Conservation (phyloP, 768 basidiomycete genomes). For the Exsudoporus frostii region DNA sequence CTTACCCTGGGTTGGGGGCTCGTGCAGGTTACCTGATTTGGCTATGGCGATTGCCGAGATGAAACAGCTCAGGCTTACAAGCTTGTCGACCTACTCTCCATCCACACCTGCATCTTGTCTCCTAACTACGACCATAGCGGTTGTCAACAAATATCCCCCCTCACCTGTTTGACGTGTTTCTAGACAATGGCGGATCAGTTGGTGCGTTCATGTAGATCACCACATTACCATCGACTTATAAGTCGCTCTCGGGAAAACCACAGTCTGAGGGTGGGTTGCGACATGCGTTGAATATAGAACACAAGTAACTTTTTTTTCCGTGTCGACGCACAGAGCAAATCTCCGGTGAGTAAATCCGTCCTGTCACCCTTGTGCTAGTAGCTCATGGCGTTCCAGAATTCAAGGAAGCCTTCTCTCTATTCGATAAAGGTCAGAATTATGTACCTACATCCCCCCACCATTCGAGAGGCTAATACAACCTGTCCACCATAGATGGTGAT, state of each 20-base stretch:
- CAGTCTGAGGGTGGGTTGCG: slow-evolving; percentile 56
- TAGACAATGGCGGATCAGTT: slow-evolving; percentile 56
- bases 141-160: background rate
- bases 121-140: slow-evolving; percentile 3
- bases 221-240: slow-evolving; percentile 13
- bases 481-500: slow-evolving; percentile 64
- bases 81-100: slow-evolving; percentile 2
- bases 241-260: slow-evolving; percentile 6
- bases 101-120: slow-evolving; percentile 6
- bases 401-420: slow-evolving; percentile 98
- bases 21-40: slow-evolving; percentile 16
- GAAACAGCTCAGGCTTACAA: slow-evolving; percentile 9
- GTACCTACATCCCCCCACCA: too few relatives aligned
- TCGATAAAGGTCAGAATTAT: slow-evolving; percentile 74
- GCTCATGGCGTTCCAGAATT: slow-evolving; percentile 58
- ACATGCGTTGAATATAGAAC: background rate
- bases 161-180: slow-evolving; percentile 5
- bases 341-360: slow-evolving; percentile 55
- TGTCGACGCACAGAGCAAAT: slow-evolving; percentile 70
- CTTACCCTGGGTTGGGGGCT: slow-evolving; percentile 18
- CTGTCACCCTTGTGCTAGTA: background rate
- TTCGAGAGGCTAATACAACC: background rate
- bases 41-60: slow-evolving; percentile 36
- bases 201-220: slow-evolving; percentile 35
- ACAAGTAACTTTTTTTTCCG: background rate